Evolutionary conservation across 2,329 filamentous ascomycete genomes (phyloP).

Genomic region (Diplocarpon rosae): DNA sequence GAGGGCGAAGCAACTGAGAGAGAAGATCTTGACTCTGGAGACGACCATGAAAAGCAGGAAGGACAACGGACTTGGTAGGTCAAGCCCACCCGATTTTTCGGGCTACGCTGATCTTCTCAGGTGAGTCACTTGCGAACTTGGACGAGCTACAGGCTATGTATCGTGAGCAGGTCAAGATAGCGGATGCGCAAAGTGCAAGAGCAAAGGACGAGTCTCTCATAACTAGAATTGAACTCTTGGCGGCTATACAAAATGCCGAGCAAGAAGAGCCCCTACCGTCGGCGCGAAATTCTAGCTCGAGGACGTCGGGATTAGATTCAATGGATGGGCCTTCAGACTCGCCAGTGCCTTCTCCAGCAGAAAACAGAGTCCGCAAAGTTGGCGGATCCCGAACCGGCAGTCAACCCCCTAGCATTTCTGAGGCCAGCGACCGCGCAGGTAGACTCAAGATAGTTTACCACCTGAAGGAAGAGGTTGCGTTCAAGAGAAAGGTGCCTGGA

Average conservation of each 20-base stretch:
- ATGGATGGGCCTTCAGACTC: conserved; percentile 25
- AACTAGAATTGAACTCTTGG: conserved; percentile 14
- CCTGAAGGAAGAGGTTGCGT: conserved; percentile 55
- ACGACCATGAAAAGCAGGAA: conserved; percentile 7
- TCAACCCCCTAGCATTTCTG: conserved; percentile 23
- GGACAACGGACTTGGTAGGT: conserved; percentile 9
- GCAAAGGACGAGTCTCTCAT: conserved; percentile 7
- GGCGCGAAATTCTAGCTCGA: conserved; percentile 18
- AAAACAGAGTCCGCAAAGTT: conserved; percentile 22
- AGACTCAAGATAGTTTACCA: conserved; percentile 44
- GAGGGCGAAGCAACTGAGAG: conserved; percentile 10
- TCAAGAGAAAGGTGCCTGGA: conserved; percentile 45
- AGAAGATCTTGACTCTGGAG: conserved; percentile 15
- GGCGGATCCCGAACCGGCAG: conserved; percentile 21
- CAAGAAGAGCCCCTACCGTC: conserved; percentile 17
- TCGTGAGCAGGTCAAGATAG: conserved; percentile 24
- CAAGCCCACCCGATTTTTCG: no score
- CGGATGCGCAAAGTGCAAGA: conserved; percentile 18
- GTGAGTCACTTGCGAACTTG: conserved; percentile 17
- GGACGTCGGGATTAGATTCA: conserved; percentile 19
- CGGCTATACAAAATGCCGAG: conserved; percentile 12
- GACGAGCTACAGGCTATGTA: conserved; percentile 19
- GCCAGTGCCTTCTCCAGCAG: conserved; percentile 24
- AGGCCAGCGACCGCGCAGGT: conserved; percentile 15
- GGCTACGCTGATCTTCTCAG: conserved; percentile 10